These are phyloP conservation scores for Protomyces arabidopsidicola DNA, from an alignment of 1,139 yeast species.

Conservation along the genomic window DNA sequence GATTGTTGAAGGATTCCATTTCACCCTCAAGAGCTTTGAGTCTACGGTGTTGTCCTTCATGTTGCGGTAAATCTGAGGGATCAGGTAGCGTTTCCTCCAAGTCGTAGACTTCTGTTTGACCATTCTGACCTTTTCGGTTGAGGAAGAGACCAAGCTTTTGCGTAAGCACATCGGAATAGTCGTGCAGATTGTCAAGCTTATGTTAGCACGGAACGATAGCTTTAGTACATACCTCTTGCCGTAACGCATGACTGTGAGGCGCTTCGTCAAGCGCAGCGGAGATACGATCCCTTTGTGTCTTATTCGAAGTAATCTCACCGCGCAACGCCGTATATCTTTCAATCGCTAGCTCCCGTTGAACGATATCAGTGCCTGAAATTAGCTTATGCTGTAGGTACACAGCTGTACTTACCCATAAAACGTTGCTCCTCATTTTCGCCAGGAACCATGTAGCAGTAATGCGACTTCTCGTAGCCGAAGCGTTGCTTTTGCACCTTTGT, in stretches of 20 bases:
- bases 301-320: not conserved
- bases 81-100: not conserved
- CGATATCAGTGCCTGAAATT: not conserved
- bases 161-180: not conserved
- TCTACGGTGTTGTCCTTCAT: not conserved
- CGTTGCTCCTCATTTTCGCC: conserved; percentile 30
- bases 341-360: not conserved
- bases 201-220: not conserved
- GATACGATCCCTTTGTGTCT: not conserved
- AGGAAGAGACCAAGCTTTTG: not conserved
- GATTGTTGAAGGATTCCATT: conserved; percentile 52
- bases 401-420: not conserved
- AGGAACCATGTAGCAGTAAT: conserved; percentile 54
- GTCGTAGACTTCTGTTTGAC: not conserved
- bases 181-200: not conserved
- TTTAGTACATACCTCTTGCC: not conserved
- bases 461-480: conserved; percentile 65
- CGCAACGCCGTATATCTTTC: not conserved
- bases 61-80: not conserved
- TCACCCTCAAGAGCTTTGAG: conserved; percentile 3
- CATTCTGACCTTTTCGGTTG: not conserved
- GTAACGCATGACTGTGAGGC: not conserved
- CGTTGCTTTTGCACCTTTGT: conserved; percentile 48
- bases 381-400: not conserved
- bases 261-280: not conserved